These are phyloP conservation scores for Eudorina sp. DNA, from an alignment of 139 green algal genomes.

Conservation along the genomic window DNA sequence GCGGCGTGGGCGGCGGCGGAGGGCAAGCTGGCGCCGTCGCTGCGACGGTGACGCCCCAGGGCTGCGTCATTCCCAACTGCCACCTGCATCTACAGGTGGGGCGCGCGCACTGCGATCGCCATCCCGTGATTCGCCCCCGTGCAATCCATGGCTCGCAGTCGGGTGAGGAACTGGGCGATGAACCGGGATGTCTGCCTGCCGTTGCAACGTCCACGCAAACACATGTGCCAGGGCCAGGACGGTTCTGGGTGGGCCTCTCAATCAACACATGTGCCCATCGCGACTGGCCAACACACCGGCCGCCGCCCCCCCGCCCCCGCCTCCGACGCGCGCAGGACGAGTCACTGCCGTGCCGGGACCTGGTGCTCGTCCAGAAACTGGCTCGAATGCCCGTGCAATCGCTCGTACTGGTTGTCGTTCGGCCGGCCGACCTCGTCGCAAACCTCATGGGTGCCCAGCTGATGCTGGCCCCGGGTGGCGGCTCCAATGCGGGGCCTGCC, in stretches of 20 bases:
- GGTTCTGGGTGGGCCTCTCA: no score
- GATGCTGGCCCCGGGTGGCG: neutral
- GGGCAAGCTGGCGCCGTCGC: neutral
- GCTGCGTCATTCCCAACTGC: slow-evolving; percentile 32
- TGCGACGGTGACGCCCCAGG: neutral
- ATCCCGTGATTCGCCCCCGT: no score
- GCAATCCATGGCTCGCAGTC: no score
- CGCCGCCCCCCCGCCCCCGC: no score
- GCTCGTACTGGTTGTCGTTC: slow-evolving; percentile 29
- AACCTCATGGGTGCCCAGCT: no score
- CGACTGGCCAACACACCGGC: no score
- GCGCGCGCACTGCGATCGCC: no score
- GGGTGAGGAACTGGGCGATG: no score
- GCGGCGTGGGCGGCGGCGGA: neutral
- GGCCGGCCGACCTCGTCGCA: neutral
- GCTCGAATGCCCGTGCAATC: slow-evolving; percentile 19
- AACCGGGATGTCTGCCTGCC: no score
- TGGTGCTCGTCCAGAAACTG: slow-evolving; percentile 31
- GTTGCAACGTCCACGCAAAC: no score
- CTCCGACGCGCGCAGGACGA: slow-evolving; percentile 3
- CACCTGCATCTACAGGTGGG: slow-evolving; percentile 8
- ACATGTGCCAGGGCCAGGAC: no score
- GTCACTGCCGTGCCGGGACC: slow-evolving; percentile 9
- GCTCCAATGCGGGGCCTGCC: neutral
- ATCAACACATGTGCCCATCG: no score